Conservation (phyloP, 2,329 filamentous ascomycete genomes). For the Aspergillus intermedius region DNA sequence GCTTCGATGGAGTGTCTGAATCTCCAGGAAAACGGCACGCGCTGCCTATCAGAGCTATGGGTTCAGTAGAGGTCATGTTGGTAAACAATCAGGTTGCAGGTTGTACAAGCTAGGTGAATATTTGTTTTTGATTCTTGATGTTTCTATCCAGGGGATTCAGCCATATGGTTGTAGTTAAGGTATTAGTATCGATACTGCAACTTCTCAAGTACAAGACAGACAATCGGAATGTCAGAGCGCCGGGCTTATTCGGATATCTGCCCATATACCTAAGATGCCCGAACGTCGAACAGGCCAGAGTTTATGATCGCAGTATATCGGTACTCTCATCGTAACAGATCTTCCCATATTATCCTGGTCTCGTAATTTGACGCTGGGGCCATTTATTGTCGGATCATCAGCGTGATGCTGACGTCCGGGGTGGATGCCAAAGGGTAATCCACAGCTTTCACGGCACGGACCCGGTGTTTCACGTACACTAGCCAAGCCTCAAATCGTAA, state of each 20-base stretch:
- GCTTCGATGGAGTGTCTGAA: background rate
- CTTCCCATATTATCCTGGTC: too few species aligned
- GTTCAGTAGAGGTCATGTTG: background rate
- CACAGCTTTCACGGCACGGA: background rate
- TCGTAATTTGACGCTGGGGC: too few species aligned
- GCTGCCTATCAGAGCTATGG: background rate
- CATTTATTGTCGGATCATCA: too few species aligned
- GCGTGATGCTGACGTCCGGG: too few species aligned
- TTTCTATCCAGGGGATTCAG: background rate
- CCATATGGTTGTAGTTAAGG: background rate
- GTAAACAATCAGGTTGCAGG: background rate
- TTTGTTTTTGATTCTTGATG: background rate
- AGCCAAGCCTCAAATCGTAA: background rate
- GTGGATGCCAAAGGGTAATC: too few species aligned
- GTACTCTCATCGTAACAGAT: too few species aligned
- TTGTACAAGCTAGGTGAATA: background rate
- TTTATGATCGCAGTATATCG: too few species aligned
- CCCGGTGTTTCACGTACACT: background rate
- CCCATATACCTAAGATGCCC: background rate
- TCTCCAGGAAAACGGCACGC: background rate
- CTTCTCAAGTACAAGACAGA: background rate
- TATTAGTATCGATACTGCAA: background rate
- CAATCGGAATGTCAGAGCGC: background rate
- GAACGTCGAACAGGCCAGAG: too few species aligned
- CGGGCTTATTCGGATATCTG: background rate